Conservation (phyloP, 2,329 filamentous ascomycete species). For the Phialemoniopsis sp. region DNA sequence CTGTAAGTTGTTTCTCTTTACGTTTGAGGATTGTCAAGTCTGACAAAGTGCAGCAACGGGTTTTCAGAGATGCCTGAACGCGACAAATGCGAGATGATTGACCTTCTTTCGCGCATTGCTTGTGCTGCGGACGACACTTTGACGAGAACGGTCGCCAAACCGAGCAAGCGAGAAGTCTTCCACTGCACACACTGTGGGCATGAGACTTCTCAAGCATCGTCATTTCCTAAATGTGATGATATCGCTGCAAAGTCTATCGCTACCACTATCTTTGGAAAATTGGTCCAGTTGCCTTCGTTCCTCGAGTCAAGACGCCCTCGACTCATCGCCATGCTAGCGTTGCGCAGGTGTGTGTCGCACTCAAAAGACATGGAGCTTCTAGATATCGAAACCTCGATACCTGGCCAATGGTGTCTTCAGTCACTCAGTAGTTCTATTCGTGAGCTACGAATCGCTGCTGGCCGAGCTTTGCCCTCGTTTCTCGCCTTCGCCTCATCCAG, state of each 20-base stretch:
- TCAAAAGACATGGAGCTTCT: conserved; percentile 54
- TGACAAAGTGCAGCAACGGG: conserved; percentile 2
- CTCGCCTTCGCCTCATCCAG: background rate
- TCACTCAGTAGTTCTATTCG: conserved; percentile 79
- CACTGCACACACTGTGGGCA: too few relatives aligned
- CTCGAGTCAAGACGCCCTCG: conserved; percentile 55
- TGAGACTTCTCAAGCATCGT: too few relatives aligned
- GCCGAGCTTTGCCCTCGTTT: conserved; percentile 36
- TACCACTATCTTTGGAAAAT: conserved; percentile 37
- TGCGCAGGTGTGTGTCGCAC: conserved; percentile 68
- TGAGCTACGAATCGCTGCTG: conserved; percentile 79
- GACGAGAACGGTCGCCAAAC: background rate
- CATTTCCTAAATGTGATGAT: conserved; percentile 12
- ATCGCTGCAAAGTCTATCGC: conserved; percentile 27
- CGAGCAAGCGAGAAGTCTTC: conserved; percentile 11
- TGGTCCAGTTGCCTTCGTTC: conserved; percentile 42
- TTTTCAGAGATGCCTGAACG: conserved; percentile 14
- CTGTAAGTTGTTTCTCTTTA: background rate
- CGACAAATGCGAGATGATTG: conserved; percentile 16
- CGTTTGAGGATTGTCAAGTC: background rate
- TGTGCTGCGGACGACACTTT: conserved; percentile 51
- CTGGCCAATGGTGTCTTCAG: conserved; percentile 78
- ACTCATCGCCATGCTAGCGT: conserved; percentile 65
- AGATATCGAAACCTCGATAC: conserved; percentile 60
- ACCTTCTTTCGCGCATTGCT: conserved; percentile 50